Evolutionary conservation across 352 stramenopile species (phyloP), one percentile per base, ranked within the genome.

Genomic region (Globisporangium cylindrosporum): DNA sequence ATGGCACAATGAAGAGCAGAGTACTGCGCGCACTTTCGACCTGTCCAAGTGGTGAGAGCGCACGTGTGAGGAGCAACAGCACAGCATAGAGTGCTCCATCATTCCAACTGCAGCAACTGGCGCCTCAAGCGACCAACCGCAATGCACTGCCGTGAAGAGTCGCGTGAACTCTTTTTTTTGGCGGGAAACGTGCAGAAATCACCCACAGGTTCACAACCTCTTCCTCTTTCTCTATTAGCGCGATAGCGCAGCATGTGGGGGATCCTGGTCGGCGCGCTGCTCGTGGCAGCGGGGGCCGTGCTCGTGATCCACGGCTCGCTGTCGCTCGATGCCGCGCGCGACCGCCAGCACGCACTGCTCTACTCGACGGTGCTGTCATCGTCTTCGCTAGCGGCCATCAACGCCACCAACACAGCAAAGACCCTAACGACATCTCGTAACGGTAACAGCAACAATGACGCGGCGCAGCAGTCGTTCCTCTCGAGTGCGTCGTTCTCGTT

Each of bases 401-500:
- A 27, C 51, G 5, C 27, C 27, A 32, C 27, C 27, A 32, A 24
- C 54, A 24, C 54, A 41, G 5, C 54, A 49, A 32, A 32, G 27
- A 32, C 27, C 27, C 12, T 29, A n/a, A 8, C 29, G 29, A 5
- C 27, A 43, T 4, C 51, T 1, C 36, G 43, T 20, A 41, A 36
- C 63, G 38, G 56, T 32, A 56, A 25, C 62, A 64, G 4, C 41
- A 49, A n/a, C 15, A 49, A 15, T 49, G 46, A 12, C 14, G 4
- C 4, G 22, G 4, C 4, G 29, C 9, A 2, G 3, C 36, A 41
- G 41, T 2, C n/a, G 6, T 82, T 71, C 73, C 69, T 66, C 4
- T 55, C n/a, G 63, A 82, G 61, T 56, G 66, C 70, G 22, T 66
- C 61, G 32, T 84, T 88, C 36, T 75, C 66, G 24, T 73, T 74